Percentiles rank a stretch among this genome's conserved stretches.
Conservation (phyloP, 1,284 basidiomycete genomes). For the Boletus mariae region DNA sequence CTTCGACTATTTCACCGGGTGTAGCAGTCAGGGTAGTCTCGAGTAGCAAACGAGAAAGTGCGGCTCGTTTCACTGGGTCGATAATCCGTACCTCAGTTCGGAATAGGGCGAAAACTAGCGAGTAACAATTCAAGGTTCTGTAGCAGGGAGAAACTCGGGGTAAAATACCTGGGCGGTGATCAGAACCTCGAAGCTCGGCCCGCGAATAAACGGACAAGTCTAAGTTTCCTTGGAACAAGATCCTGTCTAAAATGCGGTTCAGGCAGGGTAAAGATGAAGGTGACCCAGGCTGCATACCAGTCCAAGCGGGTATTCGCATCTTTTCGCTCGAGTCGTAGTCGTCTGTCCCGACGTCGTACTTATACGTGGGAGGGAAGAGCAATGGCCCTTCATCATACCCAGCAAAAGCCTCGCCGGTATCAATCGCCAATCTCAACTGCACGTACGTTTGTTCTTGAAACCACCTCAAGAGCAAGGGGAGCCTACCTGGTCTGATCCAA, state of each 20-base stretch:
- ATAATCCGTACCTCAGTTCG: slow-evolving; percentile 74
- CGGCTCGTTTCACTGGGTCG: slow-evolving; percentile 70
- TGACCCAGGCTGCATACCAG: slow-evolving; percentile 51
- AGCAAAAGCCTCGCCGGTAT: slow-evolving; percentile 67
- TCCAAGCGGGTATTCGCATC: slow-evolving; percentile 96
- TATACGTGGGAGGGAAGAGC: slow-evolving; percentile 86
- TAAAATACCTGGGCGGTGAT: slow-evolving; percentile 82
- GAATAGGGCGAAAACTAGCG: slow-evolving; percentile 81
- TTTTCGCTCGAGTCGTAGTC: slow-evolving; percentile 96
- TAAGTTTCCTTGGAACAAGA: slow-evolving; percentile 80
- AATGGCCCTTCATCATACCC: slow-evolving; percentile 90
- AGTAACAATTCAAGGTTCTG: background rate
- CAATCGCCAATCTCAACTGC: slow-evolving; percentile 72
- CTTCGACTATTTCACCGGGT: slow-evolving; percentile 65
- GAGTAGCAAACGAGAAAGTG: slow-evolving; percentile 66
- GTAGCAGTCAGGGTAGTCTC: slow-evolving; percentile 56
- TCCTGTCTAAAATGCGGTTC: slow-evolving; percentile 61
- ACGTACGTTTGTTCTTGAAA: background rate
- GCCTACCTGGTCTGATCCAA: slow-evolving; percentile 81
- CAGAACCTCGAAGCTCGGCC: slow-evolving; percentile 83
- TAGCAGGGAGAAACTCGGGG: background rate
- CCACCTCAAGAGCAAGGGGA: background rate
- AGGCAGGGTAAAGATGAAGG: background rate
- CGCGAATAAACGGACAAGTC: slow-evolving; percentile 66
- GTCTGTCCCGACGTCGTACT: slow-evolving; percentile 81